Evolutionary conservation across 176 grass and related monocot species (phyloP), one percentile per base, ranked within the genome.

Genomic region (Panicum miliaceum): DNA sequence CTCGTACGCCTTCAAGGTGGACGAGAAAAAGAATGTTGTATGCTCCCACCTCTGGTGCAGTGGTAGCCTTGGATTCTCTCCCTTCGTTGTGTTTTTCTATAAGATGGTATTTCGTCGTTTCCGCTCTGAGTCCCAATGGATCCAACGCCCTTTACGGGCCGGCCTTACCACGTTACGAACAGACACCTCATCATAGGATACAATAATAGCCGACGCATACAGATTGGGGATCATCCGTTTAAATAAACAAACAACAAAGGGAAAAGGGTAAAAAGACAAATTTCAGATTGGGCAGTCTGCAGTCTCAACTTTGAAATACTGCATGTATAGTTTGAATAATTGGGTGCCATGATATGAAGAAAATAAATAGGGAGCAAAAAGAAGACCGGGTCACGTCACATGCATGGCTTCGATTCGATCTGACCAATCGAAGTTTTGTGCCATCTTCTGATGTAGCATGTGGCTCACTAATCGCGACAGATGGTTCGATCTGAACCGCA

Each of bases 341-440:
- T 23, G 54, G 71, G 20, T 65, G 56, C 57, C 63, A 62, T 64
- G 43, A 22, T 53, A 18, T 6, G 45, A 16, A 34, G 12, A 52
- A 68, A 81, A 81, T 56, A 52, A 73, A 3, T 2, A 32, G 50
- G 11, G 45, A 26, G n/a, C 13, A 2, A 59, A 46, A 37, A 9
- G 52, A 75, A 40, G 15, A 66, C 51, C 42, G 12, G n/a, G 64
- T 78, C 79, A 78, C 66, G 67, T 73, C 79, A 78, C 66, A 73
- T 73, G 72, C 66, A 50, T 67, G 72, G 58, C 73, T 57, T 78
- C 40, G 76, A 40, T 57, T 78, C 40, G 76, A 40, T 90, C 66
- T 75, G 84, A 86, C 74, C 58, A 83, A 75, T 78, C 40, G 58
- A 90, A 86, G 66, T 68, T 77, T 42, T 35, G 67, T 35, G 72